Conservation (phyloP, 805 yeast genomes). For the Kazachstania viticola region DNA sequence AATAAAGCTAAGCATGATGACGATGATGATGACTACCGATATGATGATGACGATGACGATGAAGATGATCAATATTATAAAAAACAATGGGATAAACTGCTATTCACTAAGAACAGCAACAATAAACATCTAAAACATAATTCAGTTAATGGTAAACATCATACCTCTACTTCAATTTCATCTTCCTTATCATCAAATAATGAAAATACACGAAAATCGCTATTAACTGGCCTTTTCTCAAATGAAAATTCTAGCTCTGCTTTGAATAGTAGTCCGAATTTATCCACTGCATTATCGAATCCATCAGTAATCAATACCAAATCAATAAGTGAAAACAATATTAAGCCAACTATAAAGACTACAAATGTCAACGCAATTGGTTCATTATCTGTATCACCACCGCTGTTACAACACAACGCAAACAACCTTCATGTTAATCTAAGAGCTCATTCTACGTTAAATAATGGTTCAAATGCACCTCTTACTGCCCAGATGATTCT, state of each 20-base stretch:
- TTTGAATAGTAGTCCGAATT: too few relatives aligned
- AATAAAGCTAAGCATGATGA: conserved; percentile 14
- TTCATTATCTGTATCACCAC: conserved; percentile 22
- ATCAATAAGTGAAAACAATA: background rate
- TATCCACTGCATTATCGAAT: too few relatives aligned
- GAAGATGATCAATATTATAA: conserved; percentile 24
- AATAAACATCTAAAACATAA: too few relatives aligned
- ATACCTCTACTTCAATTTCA: background rate
- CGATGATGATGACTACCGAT: conserved; percentile 15
- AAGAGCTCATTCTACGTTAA: too few relatives aligned
- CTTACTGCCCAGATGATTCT: conserved; percentile 44
- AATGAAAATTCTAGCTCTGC: too few relatives aligned
- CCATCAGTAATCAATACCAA: too few relatives aligned
- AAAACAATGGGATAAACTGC: conserved; percentile 23
- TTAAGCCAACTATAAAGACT: conserved; percentile 10
- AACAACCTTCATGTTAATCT: too few relatives aligned
- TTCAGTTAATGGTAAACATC: conserved; percentile 7
- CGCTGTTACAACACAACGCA: too few relatives aligned
- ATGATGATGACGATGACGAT: conserved; percentile 22
- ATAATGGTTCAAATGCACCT: conserved; percentile 48
- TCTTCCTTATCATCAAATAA: conserved; percentile 1
- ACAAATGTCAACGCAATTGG: conserved; percentile 20
- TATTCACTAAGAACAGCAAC: conserved; percentile 18
- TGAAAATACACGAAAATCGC: conserved; percentile 16
- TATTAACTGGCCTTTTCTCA: conserved; percentile 22